Evolutionary conservation across 768 basidiomycete genomes (phyloP).

Genomic region (Rhodosporidiobolus sp.): DNA sequence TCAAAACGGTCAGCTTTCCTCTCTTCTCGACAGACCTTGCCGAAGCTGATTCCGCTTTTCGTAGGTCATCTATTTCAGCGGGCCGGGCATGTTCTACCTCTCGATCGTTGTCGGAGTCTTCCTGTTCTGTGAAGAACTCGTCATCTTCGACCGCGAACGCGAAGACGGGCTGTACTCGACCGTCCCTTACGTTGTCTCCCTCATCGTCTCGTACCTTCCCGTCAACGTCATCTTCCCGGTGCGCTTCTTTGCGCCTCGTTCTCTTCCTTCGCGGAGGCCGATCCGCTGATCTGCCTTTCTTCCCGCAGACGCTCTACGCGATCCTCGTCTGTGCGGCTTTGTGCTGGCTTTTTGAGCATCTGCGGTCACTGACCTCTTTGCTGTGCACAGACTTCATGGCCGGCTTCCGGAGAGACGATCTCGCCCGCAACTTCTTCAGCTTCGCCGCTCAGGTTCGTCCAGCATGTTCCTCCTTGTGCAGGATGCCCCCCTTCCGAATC

Average conservation of each 20-base stretch:
- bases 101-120: slow-evolving; percentile 46
- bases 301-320: slow-evolving; percentile 44
- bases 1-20: slow-evolving; percentile 47
- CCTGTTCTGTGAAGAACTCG: slow-evolving; percentile 49
- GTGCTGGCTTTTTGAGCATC: too few relatives aligned
- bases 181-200: slow-evolving; percentile 51
- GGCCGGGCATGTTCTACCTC: slow-evolving; percentile 2
- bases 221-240: slow-evolving; percentile 49
- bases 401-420: slow-evolving; percentile 48
- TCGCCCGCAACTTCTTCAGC: slow-evolving; percentile 50
- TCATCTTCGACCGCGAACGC: slow-evolving; percentile 55
- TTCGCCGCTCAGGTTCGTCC: slow-evolving; percentile 49
- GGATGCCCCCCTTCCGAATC: not conserved
- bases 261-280: not conserved
- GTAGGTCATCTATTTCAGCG: not conserved
- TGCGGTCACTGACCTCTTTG: not conserved
- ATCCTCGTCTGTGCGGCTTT: slow-evolving; percentile 40
- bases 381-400: slow-evolving; percentile 40
- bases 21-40: too few relatives aligned
- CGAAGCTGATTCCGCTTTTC: too few relatives aligned
- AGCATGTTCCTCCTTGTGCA: slow-evolving; percentile 33
- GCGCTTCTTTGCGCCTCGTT: slow-evolving; percentile 2
- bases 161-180: slow-evolving; percentile 49
- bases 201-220: slow-evolving; percentile 51
- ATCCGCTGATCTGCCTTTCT: not conserved